Conservation (phyloP, 495 filamentous ascomycete genomes). For the Penicillium macrosclerotiorum region DNA sequence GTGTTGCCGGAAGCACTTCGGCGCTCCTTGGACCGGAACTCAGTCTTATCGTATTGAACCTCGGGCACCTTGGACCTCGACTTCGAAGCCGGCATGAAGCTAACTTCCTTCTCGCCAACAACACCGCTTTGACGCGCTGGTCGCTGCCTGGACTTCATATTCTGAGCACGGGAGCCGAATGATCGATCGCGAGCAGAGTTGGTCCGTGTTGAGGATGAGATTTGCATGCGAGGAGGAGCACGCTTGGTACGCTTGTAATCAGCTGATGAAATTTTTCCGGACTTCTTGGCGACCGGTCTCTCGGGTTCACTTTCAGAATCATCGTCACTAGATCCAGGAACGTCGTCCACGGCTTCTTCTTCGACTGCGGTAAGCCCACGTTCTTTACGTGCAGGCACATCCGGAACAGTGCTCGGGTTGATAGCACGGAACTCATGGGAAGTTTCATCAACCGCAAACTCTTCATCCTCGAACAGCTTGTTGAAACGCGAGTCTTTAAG, state of each 20-base stretch:
- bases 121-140: constrained; percentile 52
- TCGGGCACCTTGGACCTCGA: constrained; percentile 41
- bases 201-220: constrained; percentile 51
- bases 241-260: constrained; percentile 46
- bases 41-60: constrained; percentile 27
- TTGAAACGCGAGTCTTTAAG: constrained; percentile 84
- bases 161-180: constrained; percentile 67
- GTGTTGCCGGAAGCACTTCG: constrained; percentile 54
- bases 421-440: constrained; percentile 80
- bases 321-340: constrained; percentile 43
- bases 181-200: constrained; percentile 52
- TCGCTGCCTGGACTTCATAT: constrained; percentile 45
- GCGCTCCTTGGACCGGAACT: constrained; percentile 43
- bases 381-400: constrained; percentile 35
- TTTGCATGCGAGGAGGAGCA: constrained; percentile 56
- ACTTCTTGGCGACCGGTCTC: constrained; percentile 29
- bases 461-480: constrained; percentile 85
- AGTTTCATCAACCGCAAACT: constrained; percentile 89
- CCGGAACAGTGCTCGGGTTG: constrained; percentile 72
- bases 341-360: constrained; percentile 56
- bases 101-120: constrained; percentile 81
- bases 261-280: constrained; percentile 60
- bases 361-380: constrained; percentile 67
- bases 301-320: constrained; percentile 34
- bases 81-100: constrained; percentile 70